phyloP scores from a whole-genome alignment of 2,329 filamentous ascomycete species.

The Phoma sp. region DNA sequence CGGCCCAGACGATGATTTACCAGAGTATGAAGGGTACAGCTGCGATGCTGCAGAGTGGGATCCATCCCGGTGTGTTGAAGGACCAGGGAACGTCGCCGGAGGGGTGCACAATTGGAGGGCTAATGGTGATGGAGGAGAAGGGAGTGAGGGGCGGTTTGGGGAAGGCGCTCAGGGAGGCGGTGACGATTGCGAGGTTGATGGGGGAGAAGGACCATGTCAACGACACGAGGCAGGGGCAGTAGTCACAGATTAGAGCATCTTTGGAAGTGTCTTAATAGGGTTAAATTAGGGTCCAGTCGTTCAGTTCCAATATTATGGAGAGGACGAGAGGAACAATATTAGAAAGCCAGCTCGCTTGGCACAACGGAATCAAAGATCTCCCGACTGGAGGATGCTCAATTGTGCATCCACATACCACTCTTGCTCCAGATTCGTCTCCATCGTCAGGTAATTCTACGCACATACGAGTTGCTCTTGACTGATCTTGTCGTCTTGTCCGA shows the following conservation, averaged over 20 bases:
- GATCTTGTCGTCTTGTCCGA: no score
- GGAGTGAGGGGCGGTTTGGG: slow-evolving; percentile 36
- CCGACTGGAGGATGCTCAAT: no score
- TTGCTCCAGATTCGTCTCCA: no score
- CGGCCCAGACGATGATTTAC: slow-evolving; percentile 39
- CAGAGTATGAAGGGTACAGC: slow-evolving; percentile 41
- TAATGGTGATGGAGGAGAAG: slow-evolving; percentile 43
- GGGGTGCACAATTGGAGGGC: slow-evolving; percentile 42
- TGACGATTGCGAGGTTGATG: slow-evolving; percentile 55
- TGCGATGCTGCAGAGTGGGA: slow-evolving; percentile 38
- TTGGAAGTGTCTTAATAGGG: no score
- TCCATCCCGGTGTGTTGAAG: slow-evolving; percentile 35
- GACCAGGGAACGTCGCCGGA: slow-evolving; percentile 41
- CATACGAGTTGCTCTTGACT: no score
- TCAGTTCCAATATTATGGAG: no score
- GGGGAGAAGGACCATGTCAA: slow-evolving; percentile 50
- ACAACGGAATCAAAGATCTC: no score
- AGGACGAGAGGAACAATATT: no score
- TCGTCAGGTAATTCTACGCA: no score
- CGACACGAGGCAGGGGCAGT: slow-evolving; percentile 44
- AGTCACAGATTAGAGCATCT: neutral
- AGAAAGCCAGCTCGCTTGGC: no score
- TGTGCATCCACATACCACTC: no score
- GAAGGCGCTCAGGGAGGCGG: slow-evolving; percentile 54
- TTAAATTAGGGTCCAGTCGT: no score